These are phyloP conservation scores for Colletotrichum tanaceti DNA, from an alignment of 2,329 filamentous ascomycete species.

Conservation along the genomic window DNA sequence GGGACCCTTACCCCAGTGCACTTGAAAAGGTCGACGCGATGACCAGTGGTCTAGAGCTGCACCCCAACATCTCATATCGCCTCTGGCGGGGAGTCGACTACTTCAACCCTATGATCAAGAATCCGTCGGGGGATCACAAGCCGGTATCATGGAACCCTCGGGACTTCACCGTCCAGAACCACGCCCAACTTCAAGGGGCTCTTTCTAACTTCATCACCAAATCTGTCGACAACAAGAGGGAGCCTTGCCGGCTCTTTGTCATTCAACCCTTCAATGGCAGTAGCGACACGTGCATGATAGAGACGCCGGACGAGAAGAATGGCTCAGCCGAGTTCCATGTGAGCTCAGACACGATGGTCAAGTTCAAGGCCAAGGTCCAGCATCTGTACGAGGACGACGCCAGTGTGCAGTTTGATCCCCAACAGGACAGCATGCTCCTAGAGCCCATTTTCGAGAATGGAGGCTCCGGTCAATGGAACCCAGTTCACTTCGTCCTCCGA, in stretches of 20 bases:
- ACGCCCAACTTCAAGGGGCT: slow-evolving; percentile 8
- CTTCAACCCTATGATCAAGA: slow-evolving; percentile 19
- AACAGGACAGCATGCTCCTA: slow-evolving; percentile 19
- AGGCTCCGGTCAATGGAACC: neutral
- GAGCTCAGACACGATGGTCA: neutral
- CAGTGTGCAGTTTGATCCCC: slow-evolving; percentile 9
- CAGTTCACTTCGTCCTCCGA: slow-evolving; percentile 38
- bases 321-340: slow-evolving; percentile 11
- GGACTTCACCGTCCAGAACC: neutral
- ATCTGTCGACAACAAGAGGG: neutral
- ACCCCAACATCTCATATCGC: slow-evolving; percentile 12
- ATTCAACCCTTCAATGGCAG: slow-evolving; percentile 32
- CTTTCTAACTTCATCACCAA: slow-evolving; percentile 31
- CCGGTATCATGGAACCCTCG: slow-evolving; percentile 23
- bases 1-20: slow-evolving; percentile 25
- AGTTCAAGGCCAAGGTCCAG: slow-evolving; percentile 23
- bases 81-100: slow-evolving; percentile 39
- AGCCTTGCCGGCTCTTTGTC: slow-evolving; percentile 35
- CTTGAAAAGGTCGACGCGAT: slow-evolving; percentile 13
- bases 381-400: slow-evolving; percentile 15
- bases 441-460: neutral
- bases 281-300: neutral
- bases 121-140: neutral
- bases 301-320: neutral
- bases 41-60: neutral